Percentiles rank a stretch among this genome's conserved stretches.
Conservation (phyloP, 2,329 filamentous ascomycete species). For the Aschersonia sp. region DNA sequence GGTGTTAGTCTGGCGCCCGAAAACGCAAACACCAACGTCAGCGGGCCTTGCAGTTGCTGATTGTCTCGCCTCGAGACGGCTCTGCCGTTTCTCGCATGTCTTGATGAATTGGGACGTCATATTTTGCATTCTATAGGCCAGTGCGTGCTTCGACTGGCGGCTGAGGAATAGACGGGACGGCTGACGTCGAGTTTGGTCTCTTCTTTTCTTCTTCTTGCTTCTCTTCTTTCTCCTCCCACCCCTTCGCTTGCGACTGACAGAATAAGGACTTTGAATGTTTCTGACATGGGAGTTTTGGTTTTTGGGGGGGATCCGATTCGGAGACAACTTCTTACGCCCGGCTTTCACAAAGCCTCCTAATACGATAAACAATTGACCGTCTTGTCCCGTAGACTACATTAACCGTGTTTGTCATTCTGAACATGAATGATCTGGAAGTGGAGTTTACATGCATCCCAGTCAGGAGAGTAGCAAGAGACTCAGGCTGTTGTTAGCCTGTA, state of each 20-base stretch:
- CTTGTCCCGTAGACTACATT: neutral
- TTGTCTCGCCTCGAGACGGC: neutral
- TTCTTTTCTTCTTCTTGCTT: constrained; percentile 12
- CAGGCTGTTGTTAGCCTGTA: too few relatives aligned
- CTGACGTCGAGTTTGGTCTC: constrained; percentile 20
- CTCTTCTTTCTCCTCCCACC: neutral
- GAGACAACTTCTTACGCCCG: neutral
- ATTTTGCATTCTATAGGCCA: constrained; percentile 10
- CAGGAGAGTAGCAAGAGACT: too few relatives aligned
- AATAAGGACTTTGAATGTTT: neutral
- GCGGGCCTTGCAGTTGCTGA: constrained; percentile 41
- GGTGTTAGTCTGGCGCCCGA: constrained; percentile 43
- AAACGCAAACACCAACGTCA: constrained; percentile 40
- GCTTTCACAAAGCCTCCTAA: neutral
- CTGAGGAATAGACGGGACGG: constrained; percentile 11
- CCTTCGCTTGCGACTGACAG: neutral
- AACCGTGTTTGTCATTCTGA: too few relatives aligned
- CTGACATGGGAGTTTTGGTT: neutral
- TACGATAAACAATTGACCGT: neutral
- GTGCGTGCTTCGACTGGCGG: constrained; percentile 3
- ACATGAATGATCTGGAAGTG: too few relatives aligned
- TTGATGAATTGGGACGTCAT: constrained; percentile 6
- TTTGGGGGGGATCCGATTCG: neutral
- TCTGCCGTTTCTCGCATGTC: neutral
- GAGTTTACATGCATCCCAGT: too few relatives aligned